Conservation (phyloP, 345 rosid species). For the Eucalyptus lansdowneana region DNA sequence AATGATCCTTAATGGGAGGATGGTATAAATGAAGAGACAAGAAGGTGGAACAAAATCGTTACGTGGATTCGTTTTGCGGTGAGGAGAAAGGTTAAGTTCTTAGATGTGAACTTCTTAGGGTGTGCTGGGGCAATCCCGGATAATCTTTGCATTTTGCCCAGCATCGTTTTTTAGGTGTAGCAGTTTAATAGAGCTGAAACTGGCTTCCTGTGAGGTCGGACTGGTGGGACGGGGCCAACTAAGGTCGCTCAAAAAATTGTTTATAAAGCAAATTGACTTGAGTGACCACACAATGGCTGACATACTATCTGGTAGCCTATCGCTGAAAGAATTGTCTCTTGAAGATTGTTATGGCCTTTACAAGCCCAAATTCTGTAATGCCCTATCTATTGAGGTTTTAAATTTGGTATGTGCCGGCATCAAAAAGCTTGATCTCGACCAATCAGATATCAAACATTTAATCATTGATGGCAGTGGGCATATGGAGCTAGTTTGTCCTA, state of each 20-base stretch:
- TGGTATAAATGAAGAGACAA: background rate
- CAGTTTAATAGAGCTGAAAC: background rate
- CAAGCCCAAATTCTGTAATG: background rate
- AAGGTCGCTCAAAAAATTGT: background rate
- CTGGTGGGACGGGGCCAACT: background rate
- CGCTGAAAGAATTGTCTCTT: background rate
- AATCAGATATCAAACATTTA: background rate
- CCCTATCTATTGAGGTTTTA: background rate
- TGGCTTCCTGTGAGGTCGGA: background rate
- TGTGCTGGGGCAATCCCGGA: accelerated
- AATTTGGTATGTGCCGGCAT: background rate
- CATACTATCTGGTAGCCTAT: accelerated
- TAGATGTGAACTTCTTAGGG: background rate
- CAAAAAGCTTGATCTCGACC: background rate
- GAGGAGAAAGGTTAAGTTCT: background rate
- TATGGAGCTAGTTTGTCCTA: background rate
- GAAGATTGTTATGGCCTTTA: background rate
- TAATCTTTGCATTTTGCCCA: background rate
- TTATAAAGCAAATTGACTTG: background rate
- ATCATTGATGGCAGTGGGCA: accelerated
- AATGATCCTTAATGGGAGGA: accelerated
- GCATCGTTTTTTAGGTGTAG: background rate
- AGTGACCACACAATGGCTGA: background rate
- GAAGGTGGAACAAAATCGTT: background rate
- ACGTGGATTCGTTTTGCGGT: background rate